Conservation (phyloP, 192 early-diverging fungal genomes). For the Backusella circina region DNA sequence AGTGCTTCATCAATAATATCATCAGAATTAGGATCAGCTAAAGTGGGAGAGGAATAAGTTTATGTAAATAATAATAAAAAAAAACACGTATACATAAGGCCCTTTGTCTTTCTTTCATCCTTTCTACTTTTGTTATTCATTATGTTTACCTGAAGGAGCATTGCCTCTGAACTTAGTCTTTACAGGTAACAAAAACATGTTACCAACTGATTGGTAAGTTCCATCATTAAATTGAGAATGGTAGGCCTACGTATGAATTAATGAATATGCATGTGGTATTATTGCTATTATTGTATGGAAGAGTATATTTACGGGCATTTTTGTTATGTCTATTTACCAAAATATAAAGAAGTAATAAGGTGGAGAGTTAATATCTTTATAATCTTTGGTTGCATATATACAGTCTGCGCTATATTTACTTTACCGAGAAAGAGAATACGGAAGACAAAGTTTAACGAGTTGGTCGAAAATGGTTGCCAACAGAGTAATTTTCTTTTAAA, state of each 20-base stretch:
- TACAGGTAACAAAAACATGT: conserved; percentile 86
- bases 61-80: not conserved
- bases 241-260: conserved; percentile 62
- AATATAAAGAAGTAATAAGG: not conserved
- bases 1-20: conserved; percentile 97
- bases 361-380: not conserved
- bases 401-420: not conserved
- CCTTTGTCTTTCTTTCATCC: not conserved
- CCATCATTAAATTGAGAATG: conserved; percentile 81
- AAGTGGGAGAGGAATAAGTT: not conserved
- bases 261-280: not conserved
- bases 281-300: not conserved
- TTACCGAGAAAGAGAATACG: not conserved
- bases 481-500: conserved; percentile 2
- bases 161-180: conserved; percentile 86
- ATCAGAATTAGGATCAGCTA: conserved; percentile 55
- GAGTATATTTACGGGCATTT: not conserved
- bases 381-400: not conserved
- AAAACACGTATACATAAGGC: not conserved
- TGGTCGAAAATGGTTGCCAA: not conserved
- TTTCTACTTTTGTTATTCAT: not conserved
- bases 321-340: not conserved
- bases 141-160: conserved; percentile 50
- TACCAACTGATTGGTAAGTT: conserved; percentile 67
- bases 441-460: not conserved